phyloP scores from a whole-genome alignment of 1,284 basidiomycete species.

The Boletus smithii region DNA sequence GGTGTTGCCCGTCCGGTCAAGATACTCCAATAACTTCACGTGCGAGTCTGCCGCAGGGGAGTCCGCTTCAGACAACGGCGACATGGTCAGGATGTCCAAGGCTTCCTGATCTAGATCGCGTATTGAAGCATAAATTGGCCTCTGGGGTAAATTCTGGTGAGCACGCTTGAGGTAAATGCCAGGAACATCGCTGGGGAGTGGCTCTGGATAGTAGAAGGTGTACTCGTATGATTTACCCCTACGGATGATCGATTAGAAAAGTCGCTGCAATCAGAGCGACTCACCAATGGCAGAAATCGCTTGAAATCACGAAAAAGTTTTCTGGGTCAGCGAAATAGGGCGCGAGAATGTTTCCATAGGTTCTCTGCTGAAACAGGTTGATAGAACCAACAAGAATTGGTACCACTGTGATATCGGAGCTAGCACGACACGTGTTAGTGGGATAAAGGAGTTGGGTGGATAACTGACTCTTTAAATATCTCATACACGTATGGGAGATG shows the following conservation, averaged over 20 bases:
- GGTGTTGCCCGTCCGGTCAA: slow-evolving; percentile 86
- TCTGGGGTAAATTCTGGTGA: slow-evolving; percentile 40
- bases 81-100: slow-evolving; percentile 68
- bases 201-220: slow-evolving; percentile 83
- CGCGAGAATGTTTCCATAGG: slow-evolving; percentile 71
- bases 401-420: slow-evolving; percentile 75
- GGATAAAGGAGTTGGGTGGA: not conserved
- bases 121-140: slow-evolving; percentile 72
- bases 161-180: slow-evolving; percentile 50
- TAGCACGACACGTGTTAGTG: slow-evolving; percentile 30
- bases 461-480: slow-evolving; percentile 71
- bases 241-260: slow-evolving; percentile 6
- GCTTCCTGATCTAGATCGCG: slow-evolving; percentile 73
- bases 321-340: slow-evolving; percentile 74
- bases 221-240: slow-evolving; percentile 92
- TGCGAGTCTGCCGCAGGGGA: slow-evolving; percentile 54
- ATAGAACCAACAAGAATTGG: slow-evolving; percentile 92
- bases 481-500: slow-evolving; percentile 92
- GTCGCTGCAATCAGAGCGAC: slow-evolving; percentile 16
- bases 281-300: slow-evolving; percentile 98
- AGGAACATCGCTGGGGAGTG: slow-evolving; percentile 48
- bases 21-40: slow-evolving; percentile 68
- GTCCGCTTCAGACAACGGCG: slow-evolving; percentile 36
- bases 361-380: slow-evolving; percentile 52
- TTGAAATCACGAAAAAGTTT: slow-evolving; percentile 89